phyloP scores from a whole-genome alignment of 306 rosid species.

The Quercus parvula region DNA sequence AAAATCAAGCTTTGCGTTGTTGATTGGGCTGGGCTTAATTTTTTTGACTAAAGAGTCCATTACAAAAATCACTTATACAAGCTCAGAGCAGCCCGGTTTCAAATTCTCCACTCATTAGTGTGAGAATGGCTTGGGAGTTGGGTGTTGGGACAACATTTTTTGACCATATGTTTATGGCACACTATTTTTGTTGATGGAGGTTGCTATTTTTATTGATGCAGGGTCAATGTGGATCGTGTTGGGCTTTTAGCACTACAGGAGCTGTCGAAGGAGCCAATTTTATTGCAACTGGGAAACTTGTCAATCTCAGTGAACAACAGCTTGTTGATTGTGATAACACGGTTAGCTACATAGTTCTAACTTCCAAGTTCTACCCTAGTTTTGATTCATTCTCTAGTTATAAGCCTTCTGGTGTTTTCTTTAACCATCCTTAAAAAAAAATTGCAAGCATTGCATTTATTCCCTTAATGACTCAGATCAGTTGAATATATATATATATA shows the following conservation, averaged over 20 bases:
- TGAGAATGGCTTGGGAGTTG: too few relatives aligned
- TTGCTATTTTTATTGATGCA: conserved; percentile 7
- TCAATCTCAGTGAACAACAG: conserved; percentile 93
- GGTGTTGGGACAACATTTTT: too few relatives aligned
- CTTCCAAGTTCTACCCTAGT: too few relatives aligned
- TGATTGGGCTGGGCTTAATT: not conserved
- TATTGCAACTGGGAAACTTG: conserved; percentile 72
- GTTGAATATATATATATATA: too few relatives aligned
- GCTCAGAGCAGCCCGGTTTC: too few relatives aligned
- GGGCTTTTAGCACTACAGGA: conserved; percentile 97
- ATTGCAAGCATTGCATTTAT: not conserved
- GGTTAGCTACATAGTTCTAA: conserved; percentile 16
- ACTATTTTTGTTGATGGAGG: conserved; percentile 34
- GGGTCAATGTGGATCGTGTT: conserved; percentile 90
- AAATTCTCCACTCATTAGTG: too few relatives aligned
- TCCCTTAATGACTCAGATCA: too few relatives aligned
- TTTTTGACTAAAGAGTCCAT: not conserved
- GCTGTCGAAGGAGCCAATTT: conserved; percentile 84
- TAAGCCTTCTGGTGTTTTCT: not conserved
- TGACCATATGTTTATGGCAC: too few relatives aligned
- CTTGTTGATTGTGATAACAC: conserved; percentile 80
- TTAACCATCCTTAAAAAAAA: not conserved
- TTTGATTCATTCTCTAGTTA: not conserved
- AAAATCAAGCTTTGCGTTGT: not conserved
- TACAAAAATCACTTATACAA: too few relatives aligned